Percentiles rank a stretch among this genome's conserved stretches.
Conservation (phyloP, 129 eudicot genomes). For the Oenanthe sinensis region DNA sequence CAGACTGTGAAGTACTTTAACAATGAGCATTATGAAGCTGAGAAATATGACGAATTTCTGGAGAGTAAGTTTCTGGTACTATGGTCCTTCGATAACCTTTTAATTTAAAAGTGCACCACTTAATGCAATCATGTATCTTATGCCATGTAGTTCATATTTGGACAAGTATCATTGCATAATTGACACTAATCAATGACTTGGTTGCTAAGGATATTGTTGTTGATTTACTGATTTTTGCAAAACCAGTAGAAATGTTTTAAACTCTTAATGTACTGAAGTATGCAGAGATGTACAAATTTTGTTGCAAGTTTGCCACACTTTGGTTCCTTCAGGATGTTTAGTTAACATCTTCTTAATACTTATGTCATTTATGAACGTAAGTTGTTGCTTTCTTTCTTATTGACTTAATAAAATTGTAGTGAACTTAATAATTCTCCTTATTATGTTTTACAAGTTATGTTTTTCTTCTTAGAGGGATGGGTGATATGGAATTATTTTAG, state of each 20-base stretch:
- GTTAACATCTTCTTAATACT: neutral
- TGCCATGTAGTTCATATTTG: neutral
- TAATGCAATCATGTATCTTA: neutral
- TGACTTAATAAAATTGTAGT: neutral
- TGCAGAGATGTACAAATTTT: neutral
- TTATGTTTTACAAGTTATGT: neutral
- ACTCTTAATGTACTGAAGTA: neutral
- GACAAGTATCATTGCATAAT: neutral
- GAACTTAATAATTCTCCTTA: neutral
- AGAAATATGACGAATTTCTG: conserved; percentile 72
- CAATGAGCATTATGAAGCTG: conserved; percentile 76
- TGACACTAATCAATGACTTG: neutral
- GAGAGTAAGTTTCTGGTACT: conserved; percentile 45
- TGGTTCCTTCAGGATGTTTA: neutral
- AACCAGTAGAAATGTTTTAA: neutral
- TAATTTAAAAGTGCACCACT: neutral
- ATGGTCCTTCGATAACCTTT: neutral
- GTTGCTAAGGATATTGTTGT: neutral
- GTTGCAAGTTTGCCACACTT: neutral
- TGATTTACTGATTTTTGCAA: neutral
- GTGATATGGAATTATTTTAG: neutral
- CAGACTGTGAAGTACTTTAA: conserved; percentile 97
- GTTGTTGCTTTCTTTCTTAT: neutral
- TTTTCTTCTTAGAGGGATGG: neutral
- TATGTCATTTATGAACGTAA: neutral